Percentiles rank a stretch among this genome's conserved stretches.
Conservation (phyloP, 139 green algal species). For the Auxenochlorella pyrenoidosa region DNA sequence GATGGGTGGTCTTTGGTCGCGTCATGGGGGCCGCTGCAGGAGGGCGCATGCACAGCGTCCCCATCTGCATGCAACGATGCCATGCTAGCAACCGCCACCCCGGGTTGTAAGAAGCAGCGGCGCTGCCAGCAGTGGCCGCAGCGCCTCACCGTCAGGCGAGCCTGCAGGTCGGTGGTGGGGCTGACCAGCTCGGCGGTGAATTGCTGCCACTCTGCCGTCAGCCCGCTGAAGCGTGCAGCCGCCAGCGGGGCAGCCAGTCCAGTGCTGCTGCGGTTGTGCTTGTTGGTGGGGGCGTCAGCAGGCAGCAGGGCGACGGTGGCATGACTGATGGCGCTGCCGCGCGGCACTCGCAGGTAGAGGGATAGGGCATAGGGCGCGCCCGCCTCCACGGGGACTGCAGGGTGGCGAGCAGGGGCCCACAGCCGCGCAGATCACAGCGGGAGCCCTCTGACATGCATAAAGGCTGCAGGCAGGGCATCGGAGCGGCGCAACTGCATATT, state of each 20-base stretch:
- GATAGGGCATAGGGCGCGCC: constrained; percentile 36
- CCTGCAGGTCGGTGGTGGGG: background rate
- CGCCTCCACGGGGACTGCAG: background rate
- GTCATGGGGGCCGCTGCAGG: too few relatives aligned
- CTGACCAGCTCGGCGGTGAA: background rate
- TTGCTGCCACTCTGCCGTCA: constrained; percentile 6
- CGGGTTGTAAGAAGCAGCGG: too few relatives aligned
- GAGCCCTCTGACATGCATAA: too few relatives aligned
- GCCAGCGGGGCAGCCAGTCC: background rate
- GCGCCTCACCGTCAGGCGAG: constrained; percentile 18
- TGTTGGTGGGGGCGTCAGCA: background rate
- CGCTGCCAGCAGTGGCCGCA: background rate
- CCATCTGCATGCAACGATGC: too few relatives aligned
- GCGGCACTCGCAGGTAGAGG: constrained; percentile 19
- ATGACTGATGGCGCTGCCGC: background rate
- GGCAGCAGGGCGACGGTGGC: background rate
- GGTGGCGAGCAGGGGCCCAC: too few relatives aligned
- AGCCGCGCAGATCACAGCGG: too few relatives aligned
- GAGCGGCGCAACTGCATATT: too few relatives aligned
- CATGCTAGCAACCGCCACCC: too few relatives aligned
- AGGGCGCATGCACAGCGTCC: too few relatives aligned
- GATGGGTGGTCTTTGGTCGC: too few relatives aligned
- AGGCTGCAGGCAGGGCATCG: background rate
- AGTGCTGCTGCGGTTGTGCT: background rate
- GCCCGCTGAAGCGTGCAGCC: background rate